Evolutionary conservation across 768 basidiomycete genomes (phyloP).

Genomic region (Holtermannia corniformis): DNA sequence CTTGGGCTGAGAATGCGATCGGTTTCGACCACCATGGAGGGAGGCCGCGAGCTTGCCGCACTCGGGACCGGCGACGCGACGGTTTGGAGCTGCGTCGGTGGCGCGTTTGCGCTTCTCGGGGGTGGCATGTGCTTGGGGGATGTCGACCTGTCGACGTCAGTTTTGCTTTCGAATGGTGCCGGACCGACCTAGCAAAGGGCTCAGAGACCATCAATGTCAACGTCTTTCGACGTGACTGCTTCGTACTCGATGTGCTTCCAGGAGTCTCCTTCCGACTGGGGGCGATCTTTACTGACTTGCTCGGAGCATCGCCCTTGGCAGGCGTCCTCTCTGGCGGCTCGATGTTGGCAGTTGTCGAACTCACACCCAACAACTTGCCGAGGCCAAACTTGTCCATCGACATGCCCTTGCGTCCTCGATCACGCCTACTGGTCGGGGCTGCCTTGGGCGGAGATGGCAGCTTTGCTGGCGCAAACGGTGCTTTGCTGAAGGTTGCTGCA

Average conservation of each 20-base stretch:
- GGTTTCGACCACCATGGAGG: slow-evolving; percentile 16
- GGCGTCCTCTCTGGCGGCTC: not conserved
- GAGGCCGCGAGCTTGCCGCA: slow-evolving; percentile 21
- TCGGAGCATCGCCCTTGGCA: not conserved
- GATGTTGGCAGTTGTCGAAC: not conserved
- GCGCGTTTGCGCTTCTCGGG: not conserved
- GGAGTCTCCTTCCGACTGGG: not conserved
- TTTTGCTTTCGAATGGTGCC: not conserved
- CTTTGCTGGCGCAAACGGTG: slow-evolving; percentile 4
- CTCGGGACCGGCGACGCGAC: not conserved
- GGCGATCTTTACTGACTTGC: not conserved
- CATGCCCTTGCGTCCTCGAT: slow-evolving; percentile 55
- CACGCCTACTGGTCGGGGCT: slow-evolving; percentile 3
- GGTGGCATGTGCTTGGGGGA: not conserved
- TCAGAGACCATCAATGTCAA: not conserved
- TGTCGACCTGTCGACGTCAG: not conserved
- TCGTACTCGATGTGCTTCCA: not conserved
- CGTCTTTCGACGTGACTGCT: not conserved
- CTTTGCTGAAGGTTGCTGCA: too few species aligned
- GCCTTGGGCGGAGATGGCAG: slow-evolving; percentile 7
- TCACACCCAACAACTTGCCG: slow-evolving; percentile 55
- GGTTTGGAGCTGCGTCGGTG: not conserved
- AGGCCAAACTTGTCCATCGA: slow-evolving; percentile 73
- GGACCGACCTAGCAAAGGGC: not conserved
- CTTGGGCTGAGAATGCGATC: slow-evolving; percentile 24